Percentiles rank a stretch among this genome's conserved stretches.
These are phyloP conservation scores for Fusarium sterilihyphosum DNA, from an alignment of 2,329 filamentous ascomycete genomes.

Conservation along the genomic window DNA sequence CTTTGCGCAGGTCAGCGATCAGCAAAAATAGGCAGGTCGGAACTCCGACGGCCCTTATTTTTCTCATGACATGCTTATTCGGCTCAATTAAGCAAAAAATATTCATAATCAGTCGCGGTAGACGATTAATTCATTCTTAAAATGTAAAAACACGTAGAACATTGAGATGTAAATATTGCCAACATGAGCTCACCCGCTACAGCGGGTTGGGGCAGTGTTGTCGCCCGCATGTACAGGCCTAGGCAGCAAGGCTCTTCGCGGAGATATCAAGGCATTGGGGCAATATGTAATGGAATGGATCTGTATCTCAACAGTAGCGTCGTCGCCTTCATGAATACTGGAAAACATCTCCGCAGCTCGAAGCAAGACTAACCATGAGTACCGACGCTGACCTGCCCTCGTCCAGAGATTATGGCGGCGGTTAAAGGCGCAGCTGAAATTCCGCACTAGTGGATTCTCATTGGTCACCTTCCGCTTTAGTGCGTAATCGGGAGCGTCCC, in stretches of 20 bases:
- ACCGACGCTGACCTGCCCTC: accelerated
- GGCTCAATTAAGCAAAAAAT: accelerated
- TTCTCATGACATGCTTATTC: neutral
- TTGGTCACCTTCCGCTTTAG: neutral
- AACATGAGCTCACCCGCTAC: neutral
- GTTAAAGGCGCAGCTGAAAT: neutral
- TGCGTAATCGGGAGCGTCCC: neutral
- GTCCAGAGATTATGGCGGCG: neutral
- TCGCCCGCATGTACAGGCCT: neutral
- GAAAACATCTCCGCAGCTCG: neutral
- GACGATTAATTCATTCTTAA: neutral
- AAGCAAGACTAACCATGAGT: neutral
- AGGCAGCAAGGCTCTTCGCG: neutral
- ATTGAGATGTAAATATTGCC: neutral
- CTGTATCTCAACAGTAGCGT: neutral
- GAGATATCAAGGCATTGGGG: neutral
- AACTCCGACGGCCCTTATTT: neutral
- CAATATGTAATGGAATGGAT: too few relatives aligned
- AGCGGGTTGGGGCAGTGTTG: neutral
- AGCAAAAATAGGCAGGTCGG: neutral
- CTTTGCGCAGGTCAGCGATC: neutral
- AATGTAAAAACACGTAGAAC: neutral
- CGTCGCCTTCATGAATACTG: too few relatives aligned
- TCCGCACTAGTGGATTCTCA: neutral
- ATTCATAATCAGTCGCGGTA: too few relatives aligned